phyloP scores from a whole-genome alignment of 169 alveolate species.

The Eimeria sp. region DNA sequence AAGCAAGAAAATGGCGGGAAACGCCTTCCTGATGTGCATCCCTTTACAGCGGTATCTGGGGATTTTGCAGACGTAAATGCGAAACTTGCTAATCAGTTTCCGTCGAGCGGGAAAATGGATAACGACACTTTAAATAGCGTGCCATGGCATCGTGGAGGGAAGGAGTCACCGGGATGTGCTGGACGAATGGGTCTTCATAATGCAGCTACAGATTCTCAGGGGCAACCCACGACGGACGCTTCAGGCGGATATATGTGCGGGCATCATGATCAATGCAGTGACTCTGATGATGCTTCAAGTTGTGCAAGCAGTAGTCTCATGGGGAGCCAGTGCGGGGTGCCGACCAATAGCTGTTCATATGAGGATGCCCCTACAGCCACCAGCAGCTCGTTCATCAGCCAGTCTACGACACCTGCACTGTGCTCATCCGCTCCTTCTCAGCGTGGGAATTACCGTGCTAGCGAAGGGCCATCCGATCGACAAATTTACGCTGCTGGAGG shows the following conservation, averaged over 20 bases:
- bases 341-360: conserved; percentile 4
- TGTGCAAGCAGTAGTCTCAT: conserved; percentile 66
- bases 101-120: not conserved
- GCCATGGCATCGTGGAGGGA: conserved; percentile 19
- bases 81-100: not conserved
- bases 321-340: conserved; percentile 59
- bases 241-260: not conserved
- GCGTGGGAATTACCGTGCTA: conserved; percentile 14
- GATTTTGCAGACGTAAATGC: not conserved
- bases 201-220: conserved; percentile 8
- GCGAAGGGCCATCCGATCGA: conserved; percentile 21
- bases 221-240: not conserved
- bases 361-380: conserved; percentile 60
- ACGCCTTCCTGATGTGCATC: conserved; percentile 3
- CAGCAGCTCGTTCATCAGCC: conserved; percentile 71
- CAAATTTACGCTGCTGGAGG: conserved; percentile 35
- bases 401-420: conserved; percentile 44
- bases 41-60: not conserved
- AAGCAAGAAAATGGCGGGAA: conserved; percentile 3
- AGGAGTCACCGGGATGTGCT: not conserved
- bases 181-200: conserved; percentile 5
- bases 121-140: not conserved
- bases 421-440: conserved; percentile 11
- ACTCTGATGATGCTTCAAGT: conserved; percentile 56
- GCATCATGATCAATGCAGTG: not conserved